A percentile compares a stretch with the other conserved stretches of the same genome.
phyloP scores from a whole-genome alignment of 768 basidiomycete species.

The Lyophyllum atratum region DNA sequence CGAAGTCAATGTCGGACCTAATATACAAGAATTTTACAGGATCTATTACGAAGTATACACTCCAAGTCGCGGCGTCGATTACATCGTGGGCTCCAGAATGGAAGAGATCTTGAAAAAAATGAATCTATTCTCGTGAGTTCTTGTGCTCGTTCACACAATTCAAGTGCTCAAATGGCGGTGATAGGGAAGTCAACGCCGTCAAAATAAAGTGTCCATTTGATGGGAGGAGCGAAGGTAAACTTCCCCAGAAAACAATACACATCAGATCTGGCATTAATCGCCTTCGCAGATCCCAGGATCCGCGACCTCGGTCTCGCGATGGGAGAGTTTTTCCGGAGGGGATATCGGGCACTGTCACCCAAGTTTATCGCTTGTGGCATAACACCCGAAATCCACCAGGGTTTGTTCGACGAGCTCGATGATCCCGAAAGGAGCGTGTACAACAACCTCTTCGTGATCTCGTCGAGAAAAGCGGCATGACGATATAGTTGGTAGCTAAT shows the following conservation, averaged over 20 bases:
- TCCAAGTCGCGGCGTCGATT: not conserved
- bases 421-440: not conserved
- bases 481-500: too few species aligned
- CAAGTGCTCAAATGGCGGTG: not conserved
- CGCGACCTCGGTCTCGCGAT: not conserved
- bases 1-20: not conserved
- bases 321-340: not conserved
- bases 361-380: not conserved
- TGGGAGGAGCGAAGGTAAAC: slow-evolving; percentile 4
- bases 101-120: not conserved
- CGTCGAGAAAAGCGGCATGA: slow-evolving; percentile 5
- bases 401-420: not conserved
- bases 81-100: not conserved
- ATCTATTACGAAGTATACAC: not conserved
- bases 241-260: not conserved
- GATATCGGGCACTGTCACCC: not conserved
- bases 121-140: slow-evolving; percentile 5
- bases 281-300: not conserved
- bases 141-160: not conserved
- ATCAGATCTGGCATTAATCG: not conserved
- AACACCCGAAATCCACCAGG: not conserved
- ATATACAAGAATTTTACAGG: not conserved
- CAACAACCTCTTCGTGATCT: not conserved
- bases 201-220: not conserved
- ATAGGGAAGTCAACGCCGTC: not conserved